phyloP scores from a whole-genome alignment of 495 filamentous ascomycete species.

The Lophiotrema nucula region DNA sequence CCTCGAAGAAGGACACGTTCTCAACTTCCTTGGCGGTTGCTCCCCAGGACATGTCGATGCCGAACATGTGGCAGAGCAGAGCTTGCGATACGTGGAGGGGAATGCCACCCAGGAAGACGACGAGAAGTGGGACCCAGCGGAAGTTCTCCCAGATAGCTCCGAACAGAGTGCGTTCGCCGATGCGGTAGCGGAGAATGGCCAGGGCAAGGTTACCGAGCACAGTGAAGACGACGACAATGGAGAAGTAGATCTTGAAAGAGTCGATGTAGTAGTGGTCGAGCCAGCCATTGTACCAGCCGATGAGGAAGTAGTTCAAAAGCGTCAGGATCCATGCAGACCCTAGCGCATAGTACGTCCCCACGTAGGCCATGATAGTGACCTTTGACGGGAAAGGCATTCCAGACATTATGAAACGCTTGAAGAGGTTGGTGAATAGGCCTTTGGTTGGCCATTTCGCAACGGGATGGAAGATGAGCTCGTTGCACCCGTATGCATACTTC shows the following conservation, averaged over 20 bases:
- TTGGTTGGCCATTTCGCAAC: constrained; percentile 54
- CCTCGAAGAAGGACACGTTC: constrained; percentile 59
- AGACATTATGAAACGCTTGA: constrained; percentile 66
- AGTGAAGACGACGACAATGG: constrained; percentile 51
- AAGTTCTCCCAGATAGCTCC: constrained; percentile 45
- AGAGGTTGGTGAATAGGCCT: constrained; percentile 73
- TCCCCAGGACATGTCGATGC: constrained; percentile 51
- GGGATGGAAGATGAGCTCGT: constrained; percentile 77
- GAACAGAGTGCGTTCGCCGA: constrained; percentile 42
- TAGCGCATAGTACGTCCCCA: constrained; percentile 86
- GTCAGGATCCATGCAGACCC: constrained; percentile 78
- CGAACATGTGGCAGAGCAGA: constrained; percentile 48
- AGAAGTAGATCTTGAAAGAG: constrained; percentile 50
- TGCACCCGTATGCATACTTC: constrained; percentile 86
- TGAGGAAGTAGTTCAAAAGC: constrained; percentile 71
- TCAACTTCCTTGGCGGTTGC: constrained; percentile 59
- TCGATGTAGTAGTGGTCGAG: constrained; percentile 53
- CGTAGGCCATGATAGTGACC: constrained; percentile 77
- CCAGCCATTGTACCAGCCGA: constrained; percentile 54
- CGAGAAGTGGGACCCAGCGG: constrained; percentile 49
- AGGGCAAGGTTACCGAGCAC: constrained; percentile 49
- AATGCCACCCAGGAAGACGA: constrained; percentile 51
- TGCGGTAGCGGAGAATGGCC: constrained; percentile 48
- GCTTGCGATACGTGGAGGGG: constrained; percentile 50
- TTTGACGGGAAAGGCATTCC: constrained; percentile 77